A percentile compares a stretch with the other conserved stretches of the same genome.
phyloP scores from a whole-genome alignment of 768 basidiomycete genomes.

The Mycena kentingensis region DNA sequence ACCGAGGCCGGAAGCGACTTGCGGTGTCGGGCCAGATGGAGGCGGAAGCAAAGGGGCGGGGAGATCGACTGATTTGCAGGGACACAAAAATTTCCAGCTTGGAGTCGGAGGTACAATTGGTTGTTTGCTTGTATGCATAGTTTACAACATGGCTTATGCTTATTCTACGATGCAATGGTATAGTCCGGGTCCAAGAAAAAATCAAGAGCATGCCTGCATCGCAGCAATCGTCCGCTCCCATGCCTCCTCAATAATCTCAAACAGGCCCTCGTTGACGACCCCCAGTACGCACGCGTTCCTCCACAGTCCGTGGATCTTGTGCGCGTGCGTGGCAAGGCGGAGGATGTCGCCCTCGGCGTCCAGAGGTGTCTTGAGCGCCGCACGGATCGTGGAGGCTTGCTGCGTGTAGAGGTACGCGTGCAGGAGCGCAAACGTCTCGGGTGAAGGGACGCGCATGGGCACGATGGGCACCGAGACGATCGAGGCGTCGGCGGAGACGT shows the following conservation, averaged over 20 bases:
- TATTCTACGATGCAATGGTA: too few relatives aligned
- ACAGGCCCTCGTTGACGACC: conserved; percentile 48
- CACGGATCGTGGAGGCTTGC: conserved; percentile 39
- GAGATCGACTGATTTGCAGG: too few relatives aligned
- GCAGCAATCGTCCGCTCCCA: conserved; percentile 51
- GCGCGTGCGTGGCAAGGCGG: conserved; percentile 11
- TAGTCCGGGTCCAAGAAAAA: conserved; percentile 4
- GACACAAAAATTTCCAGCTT: too few relatives aligned
- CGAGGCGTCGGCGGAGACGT: background rate
- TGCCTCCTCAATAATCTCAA: conserved; percentile 49
- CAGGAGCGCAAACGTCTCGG: conserved; percentile 51
- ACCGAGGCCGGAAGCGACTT: too few relatives aligned
- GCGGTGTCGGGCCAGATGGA: too few relatives aligned
- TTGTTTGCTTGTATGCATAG: too few relatives aligned
- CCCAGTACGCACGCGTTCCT: conserved; percentile 52
- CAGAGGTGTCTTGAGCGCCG: conserved; percentile 41
- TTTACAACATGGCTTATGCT: too few relatives aligned
- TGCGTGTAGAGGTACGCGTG: conserved; percentile 55
- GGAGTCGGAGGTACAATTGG: too few relatives aligned
- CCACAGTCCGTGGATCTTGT: conserved; percentile 46
- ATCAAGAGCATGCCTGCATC: conserved; percentile 27
- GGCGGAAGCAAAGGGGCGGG: too few relatives aligned
- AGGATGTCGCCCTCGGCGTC: conserved; percentile 16
- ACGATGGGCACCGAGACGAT: conserved; percentile 45
- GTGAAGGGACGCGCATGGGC: conserved; percentile 53